Conservation (phyloP, 257 asterid species). For the Rhazya stricta region DNA sequence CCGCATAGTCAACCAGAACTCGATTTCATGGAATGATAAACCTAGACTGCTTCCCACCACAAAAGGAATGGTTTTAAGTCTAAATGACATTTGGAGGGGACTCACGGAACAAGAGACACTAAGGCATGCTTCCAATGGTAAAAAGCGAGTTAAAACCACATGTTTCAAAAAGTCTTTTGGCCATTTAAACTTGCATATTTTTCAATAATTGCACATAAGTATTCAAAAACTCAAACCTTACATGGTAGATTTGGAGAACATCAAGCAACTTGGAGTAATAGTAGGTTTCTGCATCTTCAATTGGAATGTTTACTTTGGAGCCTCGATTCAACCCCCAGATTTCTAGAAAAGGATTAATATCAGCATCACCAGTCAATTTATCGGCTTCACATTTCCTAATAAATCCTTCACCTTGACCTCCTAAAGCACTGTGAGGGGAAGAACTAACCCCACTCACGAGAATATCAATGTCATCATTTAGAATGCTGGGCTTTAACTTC, state of each 20-base stretch:
- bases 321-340: constrained; percentile 48
- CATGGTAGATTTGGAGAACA: constrained; percentile 56
- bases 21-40: not conserved
- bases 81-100: not conserved
- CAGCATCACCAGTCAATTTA: constrained; percentile 31
- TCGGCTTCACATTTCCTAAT: constrained; percentile 25
- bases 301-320: constrained; percentile 24
- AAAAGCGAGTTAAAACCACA: not conserved
- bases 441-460: constrained; percentile 58
- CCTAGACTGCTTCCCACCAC: not conserved
- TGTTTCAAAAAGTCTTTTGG: not conserved
- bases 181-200: constrained; percentile 9
- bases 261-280: constrained; percentile 76
- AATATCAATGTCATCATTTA: constrained; percentile 56
- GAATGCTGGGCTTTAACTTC: constrained; percentile 49
- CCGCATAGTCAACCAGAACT: not conserved
- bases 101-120: not conserved
- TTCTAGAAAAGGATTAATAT: constrained; percentile 38
- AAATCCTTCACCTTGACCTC: constrained; percentile 31
- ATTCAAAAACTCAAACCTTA: constrained; percentile 36
- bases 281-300: constrained; percentile 47
- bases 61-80: not conserved
- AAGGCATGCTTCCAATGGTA: not conserved
- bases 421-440: constrained; percentile 34
- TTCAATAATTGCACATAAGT: constrained; percentile 13